Percentiles rank a stretch among this genome's conserved stretches.
phyloP scores from a whole-genome alignment of 2,329 filamentous ascomycete species.

The Lecanosticta acicola region DNA sequence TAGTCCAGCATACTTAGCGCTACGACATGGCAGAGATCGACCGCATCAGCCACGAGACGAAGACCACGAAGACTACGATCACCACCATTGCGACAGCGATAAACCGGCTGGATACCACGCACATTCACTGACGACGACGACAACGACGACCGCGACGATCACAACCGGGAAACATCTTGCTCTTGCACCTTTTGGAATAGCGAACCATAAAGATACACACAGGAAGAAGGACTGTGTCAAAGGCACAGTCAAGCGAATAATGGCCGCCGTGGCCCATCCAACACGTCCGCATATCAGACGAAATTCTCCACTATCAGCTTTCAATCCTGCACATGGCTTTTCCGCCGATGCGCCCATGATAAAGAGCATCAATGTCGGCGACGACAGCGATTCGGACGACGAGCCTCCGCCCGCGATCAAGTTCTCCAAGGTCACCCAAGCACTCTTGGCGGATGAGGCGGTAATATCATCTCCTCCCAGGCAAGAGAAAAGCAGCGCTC shows the following conservation, averaged over 20 bases:
- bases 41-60: conserved; percentile 15
- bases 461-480: conserved; percentile 53
- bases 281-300: conserved; percentile 33
- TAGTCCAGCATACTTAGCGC: conserved; percentile 29
- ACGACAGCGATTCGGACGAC: conserved; percentile 85
- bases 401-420: conserved; percentile 86
- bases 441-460: conserved; percentile 60
- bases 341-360: conserved; percentile 42
- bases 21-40: conserved; percentile 25
- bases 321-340: conserved; percentile 43
- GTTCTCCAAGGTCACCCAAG: conserved; percentile 87
- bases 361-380: conserved; percentile 55
- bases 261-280: conserved; percentile 32
- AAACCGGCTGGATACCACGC: conserved; percentile 9
- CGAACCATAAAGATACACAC: conserved; percentile 17
- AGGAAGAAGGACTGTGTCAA: conserved; percentile 15
- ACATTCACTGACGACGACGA: conserved; percentile 17
- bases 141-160: conserved; percentile 4
- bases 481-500: conserved; percentile 35
- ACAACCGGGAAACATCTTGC: conserved; percentile 10
- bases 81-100: conserved; percentile 18
- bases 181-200: conserved; percentile 19
- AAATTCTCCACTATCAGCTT: conserved; percentile 43
- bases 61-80: conserved; percentile 2
- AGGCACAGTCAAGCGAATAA: conserved; percentile 25